Percentiles rank a stretch among this genome's conserved stretches.
Conservation (phyloP, 768 basidiomycete genomes). For the Rhizopogon vinicolor region DNA sequence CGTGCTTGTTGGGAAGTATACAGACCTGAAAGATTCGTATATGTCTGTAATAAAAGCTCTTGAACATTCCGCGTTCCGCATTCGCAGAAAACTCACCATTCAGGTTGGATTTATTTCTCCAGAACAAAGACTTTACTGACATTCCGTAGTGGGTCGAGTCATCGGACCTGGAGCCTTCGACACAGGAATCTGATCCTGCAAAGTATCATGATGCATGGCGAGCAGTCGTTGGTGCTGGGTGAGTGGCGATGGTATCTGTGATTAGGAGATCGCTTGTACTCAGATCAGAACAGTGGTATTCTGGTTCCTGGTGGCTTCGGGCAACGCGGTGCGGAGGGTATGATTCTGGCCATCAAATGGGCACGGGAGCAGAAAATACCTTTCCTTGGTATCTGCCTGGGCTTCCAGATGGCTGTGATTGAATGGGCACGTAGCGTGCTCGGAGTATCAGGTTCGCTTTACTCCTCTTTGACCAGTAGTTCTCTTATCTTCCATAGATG, state of each 20-base stretch:
- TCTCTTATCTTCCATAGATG: conserved; percentile 43
- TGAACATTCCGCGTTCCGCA: conserved; percentile 94
- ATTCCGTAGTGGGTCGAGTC: conserved; percentile 87
- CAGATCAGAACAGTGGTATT: conserved; percentile 61
- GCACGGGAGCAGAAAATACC: conserved; percentile 93
- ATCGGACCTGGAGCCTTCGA: conserved; percentile 80
- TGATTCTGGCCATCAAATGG: conserved; percentile 98
- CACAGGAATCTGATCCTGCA: conserved; percentile 74
- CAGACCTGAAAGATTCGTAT: conserved; percentile 94
- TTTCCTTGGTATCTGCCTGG: conserved; percentile 94
- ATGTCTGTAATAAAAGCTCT: conserved; percentile 97
- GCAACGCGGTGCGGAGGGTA: conserved; percentile 88
- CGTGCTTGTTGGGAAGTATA: conserved; percentile 96
- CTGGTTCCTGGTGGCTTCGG: conserved; percentile 98
- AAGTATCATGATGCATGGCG: conserved; percentile 96
- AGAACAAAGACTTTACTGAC: conserved; percentile 3
- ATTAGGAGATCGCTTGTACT: conserved; percentile 4
- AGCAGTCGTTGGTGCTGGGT: conserved; percentile 87
- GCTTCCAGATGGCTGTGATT: conserved; percentile 94
- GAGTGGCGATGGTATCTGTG: conserved; percentile 18
- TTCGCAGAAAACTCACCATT: conserved; percentile 77
- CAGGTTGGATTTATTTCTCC: conserved; percentile 45
- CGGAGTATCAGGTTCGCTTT: conserved; percentile 53
- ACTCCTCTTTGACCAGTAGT: not conserved
- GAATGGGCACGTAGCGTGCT: conserved; percentile 91